Evolutionary conservation across 441 rosid species (phyloP).

Genomic region (Adansonia rubrostipa): DNA sequence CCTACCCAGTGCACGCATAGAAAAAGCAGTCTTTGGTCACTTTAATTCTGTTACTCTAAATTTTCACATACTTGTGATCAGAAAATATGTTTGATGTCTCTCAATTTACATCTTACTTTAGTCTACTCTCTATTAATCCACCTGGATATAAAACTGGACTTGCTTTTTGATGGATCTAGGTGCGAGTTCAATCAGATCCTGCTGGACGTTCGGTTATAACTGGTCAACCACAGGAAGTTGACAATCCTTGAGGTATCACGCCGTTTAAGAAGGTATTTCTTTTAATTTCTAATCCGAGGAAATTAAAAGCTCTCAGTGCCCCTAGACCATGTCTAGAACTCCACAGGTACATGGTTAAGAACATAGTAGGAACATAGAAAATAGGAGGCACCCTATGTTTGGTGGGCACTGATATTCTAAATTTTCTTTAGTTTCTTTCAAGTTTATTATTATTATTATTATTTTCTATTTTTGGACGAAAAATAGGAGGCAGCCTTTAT

Average conservation of each 20-base stretch:
- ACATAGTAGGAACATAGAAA: conserved; percentile 6
- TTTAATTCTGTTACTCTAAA: background rate
- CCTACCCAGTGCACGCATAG: background rate
- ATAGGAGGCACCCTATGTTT: background rate
- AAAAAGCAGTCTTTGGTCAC: conserved; percentile 5
- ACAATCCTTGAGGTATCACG: conserved; percentile 95
- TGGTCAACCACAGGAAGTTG: conserved; percentile 81
- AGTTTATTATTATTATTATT: background rate
- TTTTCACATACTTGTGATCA: background rate
- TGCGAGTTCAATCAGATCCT: conserved; percentile 88
- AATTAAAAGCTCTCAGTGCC: background rate
- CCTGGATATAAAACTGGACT: background rate
- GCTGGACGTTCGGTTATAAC: conserved; percentile 83
- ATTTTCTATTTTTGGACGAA: too few species aligned
- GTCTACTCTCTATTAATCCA: conserved; percentile 10
- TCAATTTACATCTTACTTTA: background rate
- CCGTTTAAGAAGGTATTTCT: conserved; percentile 80
- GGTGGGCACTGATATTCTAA: background rate
- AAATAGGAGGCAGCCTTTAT: background rate
- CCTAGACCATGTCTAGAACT: background rate
- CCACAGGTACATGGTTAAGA: background rate
- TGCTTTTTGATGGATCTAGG: conserved; percentile 47
- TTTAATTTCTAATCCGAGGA: conserved; percentile 4
- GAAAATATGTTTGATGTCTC: background rate
- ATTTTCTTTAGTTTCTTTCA: background rate